Base-by-base conservation (phyloP, 2,329 filamentous ascomycete genomes). In the Curvularia verruculosa region DNA sequence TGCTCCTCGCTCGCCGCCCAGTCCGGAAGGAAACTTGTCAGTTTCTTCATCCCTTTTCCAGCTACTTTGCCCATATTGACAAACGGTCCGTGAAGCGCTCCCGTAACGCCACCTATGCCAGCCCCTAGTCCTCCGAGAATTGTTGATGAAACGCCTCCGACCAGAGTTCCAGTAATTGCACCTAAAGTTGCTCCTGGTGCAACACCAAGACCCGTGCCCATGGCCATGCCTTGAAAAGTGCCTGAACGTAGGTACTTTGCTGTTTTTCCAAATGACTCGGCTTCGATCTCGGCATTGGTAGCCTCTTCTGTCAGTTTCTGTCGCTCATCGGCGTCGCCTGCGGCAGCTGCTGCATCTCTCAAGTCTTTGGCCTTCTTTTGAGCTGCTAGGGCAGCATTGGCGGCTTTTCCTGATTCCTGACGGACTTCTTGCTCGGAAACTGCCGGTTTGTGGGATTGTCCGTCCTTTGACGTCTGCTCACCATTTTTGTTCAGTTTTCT, bases 241-340 rank as follows among this genome's bases (percentile, higher is more conserved):
- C 66, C 66, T 10, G 66, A 68, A 23, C 63, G 64, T 18, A 67
- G 52, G 51, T 68, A 68, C 15, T 62, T 66, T 49, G 66, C 66
- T n/a, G 66, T 67, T 39, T 68, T 68, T 12, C 66, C 66, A 12
- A 68, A 61, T 1, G 66, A 67, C 40, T 67, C 64, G 3, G 66
- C 65, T 50, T 67, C 63, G 5, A 68, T 60, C 28, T 67, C 61
- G 19, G 59, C 55, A 18, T 68, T 59, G 15, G 65, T 58, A 13
- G 66, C 64, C 56, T 66, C 43, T 54, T 64, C 63, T 49, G 67
- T 64, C n/a, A 68, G 29, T 39, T 53, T 67, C 44, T 71, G 54
- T 41, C 64, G 61, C 51, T 61, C 57, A 9, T 63, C 61, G n/a
- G 63, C 51, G 37, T 63, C 56, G 9, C 61, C 52, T 34, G 69